phyloP scores from a whole-genome alignment of 192 early-diverging fungal species.

The Linnemannia exigua region DNA sequence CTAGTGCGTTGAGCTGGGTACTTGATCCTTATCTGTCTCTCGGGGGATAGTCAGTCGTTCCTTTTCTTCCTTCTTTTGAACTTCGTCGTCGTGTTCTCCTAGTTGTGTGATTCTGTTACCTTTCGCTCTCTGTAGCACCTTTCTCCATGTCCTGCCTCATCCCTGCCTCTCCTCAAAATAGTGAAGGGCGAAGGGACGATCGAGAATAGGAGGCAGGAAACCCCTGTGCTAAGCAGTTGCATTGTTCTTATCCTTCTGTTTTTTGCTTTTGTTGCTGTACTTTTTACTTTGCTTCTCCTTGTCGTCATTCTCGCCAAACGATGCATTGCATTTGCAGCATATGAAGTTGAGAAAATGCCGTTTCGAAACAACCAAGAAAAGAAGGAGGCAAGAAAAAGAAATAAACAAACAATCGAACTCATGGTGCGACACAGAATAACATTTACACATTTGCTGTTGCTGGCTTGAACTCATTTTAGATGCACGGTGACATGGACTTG shows the following conservation, averaged over 20 bases:
- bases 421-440: not conserved
- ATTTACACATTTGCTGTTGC: no score
- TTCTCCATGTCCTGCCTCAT: not conserved
- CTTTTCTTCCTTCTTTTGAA: not conserved
- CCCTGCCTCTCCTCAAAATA: not conserved
- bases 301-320: not conserved
- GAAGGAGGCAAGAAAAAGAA: not conserved
- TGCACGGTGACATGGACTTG: not conserved
- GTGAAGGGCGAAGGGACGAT: not conserved
- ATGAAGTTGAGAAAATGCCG: not conserved
- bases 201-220: not conserved
- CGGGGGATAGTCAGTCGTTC: not conserved
- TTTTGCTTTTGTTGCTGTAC: not conserved
- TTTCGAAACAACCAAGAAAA: not conserved
- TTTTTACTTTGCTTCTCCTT: not conserved
- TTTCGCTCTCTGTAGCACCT: not conserved
- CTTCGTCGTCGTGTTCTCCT: no score
- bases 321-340: not conserved
- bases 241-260: no score
- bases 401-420: not conserved
- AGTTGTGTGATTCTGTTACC: constrained; percentile 8
- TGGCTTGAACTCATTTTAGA: not conserved
- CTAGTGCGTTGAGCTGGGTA: not conserved
- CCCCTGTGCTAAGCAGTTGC: not conserved
- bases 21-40: not conserved